A percentile compares a stretch with the other conserved stretches of the same genome.
These are phyloP conservation scores for Arxiozyma bovina DNA, from an alignment of 1,139 yeast genomes.

Conservation along the genomic window DNA sequence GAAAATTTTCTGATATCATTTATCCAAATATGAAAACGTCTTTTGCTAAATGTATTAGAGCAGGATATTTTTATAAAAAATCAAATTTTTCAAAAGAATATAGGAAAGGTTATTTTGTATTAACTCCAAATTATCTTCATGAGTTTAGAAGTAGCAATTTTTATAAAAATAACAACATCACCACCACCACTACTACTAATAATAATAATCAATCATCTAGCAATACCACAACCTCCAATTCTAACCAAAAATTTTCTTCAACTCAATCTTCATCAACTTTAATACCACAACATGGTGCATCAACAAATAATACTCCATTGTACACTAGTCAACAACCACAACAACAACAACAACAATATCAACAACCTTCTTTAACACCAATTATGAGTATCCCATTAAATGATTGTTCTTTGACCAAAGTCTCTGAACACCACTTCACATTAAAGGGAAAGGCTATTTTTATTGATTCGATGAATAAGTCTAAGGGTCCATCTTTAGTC, in stretches of 20 bases:
- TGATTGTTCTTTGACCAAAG: constrained; percentile 34
- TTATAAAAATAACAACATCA: constrained; percentile 33
- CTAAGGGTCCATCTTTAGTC: constrained; percentile 2
- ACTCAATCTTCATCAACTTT: not conserved
- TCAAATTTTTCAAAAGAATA: constrained; percentile 58
- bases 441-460: constrained; percentile 22
- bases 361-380: constrained; percentile 27
- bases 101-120: constrained; percentile 59
- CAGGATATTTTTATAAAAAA: constrained; percentile 48
- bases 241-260: not conserved
- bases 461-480: constrained; percentile 10
- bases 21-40: constrained; percentile 47
- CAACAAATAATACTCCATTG: not conserved
- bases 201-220: not conserved
- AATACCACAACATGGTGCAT: too few species aligned
- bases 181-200: constrained; percentile 28
- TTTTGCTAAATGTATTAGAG: constrained; percentile 44
- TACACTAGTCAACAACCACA: not conserved
- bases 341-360: not conserved
- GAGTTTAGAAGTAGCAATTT: constrained; percentile 62
- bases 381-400: constrained; percentile 36
- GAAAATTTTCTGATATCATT: constrained; percentile 40
- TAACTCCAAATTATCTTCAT: constrained; percentile 62
- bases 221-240: not conserved
- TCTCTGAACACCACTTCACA: constrained; percentile 30